Percentiles rank a stretch among this genome's conserved stretches.
Evolutionary conservation across 2,329 filamentous ascomycete genomes (phyloP).

Genomic region (Allantophomopsis lycopodina): DNA sequence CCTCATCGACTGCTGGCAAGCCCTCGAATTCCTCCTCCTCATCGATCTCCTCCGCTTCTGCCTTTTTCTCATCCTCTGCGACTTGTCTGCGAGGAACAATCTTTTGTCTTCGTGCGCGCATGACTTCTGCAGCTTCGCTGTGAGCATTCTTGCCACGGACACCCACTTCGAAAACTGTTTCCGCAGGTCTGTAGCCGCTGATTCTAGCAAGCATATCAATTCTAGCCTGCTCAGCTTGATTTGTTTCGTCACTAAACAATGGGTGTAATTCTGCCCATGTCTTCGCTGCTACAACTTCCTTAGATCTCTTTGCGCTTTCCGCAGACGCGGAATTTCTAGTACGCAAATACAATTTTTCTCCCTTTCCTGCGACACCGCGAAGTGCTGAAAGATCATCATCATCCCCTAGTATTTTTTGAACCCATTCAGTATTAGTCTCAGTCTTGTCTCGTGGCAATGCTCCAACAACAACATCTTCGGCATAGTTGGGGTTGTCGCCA

Average conservation of each 20-base stretch:
- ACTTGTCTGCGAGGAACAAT: slow-evolving; percentile 41
- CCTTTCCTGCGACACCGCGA: slow-evolving; percentile 65
- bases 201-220: slow-evolving; percentile 81
- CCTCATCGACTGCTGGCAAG: slow-evolving; percentile 5
- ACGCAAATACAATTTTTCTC: slow-evolving; percentile 82
- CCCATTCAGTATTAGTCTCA: slow-evolving; percentile 68
- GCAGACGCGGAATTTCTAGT: slow-evolving; percentile 82
- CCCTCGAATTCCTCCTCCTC: slow-evolving; percentile 11
- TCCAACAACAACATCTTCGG: slow-evolving; percentile 75
- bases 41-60: slow-evolving; percentile 20
- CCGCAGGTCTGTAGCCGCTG: slow-evolving; percentile 74
- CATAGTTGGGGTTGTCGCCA: slow-evolving; percentile 50
- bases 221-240: slow-evolving; percentile 54
- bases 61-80: slow-evolving; percentile 25
- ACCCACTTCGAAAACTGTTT: slow-evolving; percentile 94
- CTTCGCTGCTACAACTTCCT: slow-evolving; percentile 57
- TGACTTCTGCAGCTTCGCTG: slow-evolving; percentile 58
- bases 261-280: slow-evolving; percentile 65
- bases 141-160: slow-evolving; percentile 50
- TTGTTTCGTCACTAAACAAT: slow-evolving; percentile 61
- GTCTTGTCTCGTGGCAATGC: slow-evolving; percentile 59
- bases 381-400: slow-evolving; percentile 60
- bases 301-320: slow-evolving; percentile 80
- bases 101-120: slow-evolving; percentile 57
- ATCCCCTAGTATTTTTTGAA: slow-evolving; percentile 64